Base-by-base conservation (phyloP, 768 basidiomycete genomes). In the Leccinum barrowsii region DNA sequence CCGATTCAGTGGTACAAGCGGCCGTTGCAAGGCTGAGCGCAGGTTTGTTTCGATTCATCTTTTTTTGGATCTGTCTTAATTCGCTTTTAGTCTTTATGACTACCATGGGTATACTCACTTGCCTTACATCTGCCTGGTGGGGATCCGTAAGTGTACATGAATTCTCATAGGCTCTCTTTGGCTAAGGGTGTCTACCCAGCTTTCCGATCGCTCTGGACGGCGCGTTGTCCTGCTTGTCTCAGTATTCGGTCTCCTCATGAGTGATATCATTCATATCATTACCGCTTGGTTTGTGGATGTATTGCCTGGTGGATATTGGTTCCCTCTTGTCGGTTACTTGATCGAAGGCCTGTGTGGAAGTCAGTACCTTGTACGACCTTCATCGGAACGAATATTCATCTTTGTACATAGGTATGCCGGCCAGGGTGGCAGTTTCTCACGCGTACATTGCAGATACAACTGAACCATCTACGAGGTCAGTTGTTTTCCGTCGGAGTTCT, bases 61-160 rank as follows among this genome's bases (percentile, higher is more conserved):
- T 15, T 0, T 47, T 30, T 17, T 51, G 54, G 2, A 12, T 52
- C n/a, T 55, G 15, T 50, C 40, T 61, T 5, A 60, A 54, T 30
- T 21, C 56, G n/a, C 22, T 13, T 15, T 2, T 63, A 92, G 89
- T 80, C 21, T 85, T 90, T 67, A 72, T 82, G 0, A 77, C 85
- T 3, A 76, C 80, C 8, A 84, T 83, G 75, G 94, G 94, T 8
- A 71, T 92, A 52, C 75, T 96, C 34, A 80, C 84, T 32, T 89
- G 90, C 60, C 67, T 94, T 34, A 93, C 92, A 3, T 86, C 87
- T 12, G 90, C 83, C 2, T 94, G 86, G 83, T 96, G 94, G 94
- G 88, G 89, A 56, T 80, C 86, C 54, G 88, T 89, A 72, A 70
- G 86, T 77, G 57, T 51, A 34, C 58, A 30, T 17, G 28, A 42